A percentile compares a stretch with the other conserved stretches of the same genome.
phyloP scores from a whole-genome alignment of 257 asterid species.

The Fraxinus pennsylvanica region DNA sequence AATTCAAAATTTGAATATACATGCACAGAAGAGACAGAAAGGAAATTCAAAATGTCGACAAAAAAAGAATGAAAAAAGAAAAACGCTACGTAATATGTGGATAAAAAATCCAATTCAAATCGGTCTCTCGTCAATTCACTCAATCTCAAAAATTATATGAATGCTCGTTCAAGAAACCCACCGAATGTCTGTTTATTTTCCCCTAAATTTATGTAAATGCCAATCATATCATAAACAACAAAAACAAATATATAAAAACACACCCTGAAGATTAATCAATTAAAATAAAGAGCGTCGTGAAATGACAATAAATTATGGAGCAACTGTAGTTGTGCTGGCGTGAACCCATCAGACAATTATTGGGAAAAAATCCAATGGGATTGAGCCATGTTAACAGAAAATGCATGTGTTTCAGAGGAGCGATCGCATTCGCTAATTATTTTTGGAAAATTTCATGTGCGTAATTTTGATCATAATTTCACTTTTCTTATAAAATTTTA shows the following conservation, averaged over 20 bases:
- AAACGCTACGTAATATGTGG: constrained; percentile 27
- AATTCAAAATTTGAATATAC: constrained; percentile 2
- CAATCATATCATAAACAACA: not conserved
- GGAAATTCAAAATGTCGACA: constrained; percentile 5
- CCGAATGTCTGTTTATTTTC: constrained; percentile 33
- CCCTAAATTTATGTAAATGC: not conserved
- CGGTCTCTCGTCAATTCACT: constrained; percentile 31
- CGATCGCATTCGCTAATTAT: not conserved
- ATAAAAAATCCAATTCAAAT: constrained; percentile 26
- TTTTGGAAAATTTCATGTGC: not conserved
- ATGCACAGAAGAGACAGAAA: not conserved
- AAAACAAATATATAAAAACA: not conserved
- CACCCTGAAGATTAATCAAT: not conserved
- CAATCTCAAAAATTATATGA: constrained; percentile 31
- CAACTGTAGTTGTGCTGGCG: not conserved
- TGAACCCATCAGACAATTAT: not conserved
- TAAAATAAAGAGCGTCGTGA: not conserved
- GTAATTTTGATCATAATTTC: not conserved
- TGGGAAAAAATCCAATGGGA: not conserved
- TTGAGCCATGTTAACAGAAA: not conserved
- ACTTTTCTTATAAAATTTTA: not conserved
- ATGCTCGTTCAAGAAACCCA: constrained; percentile 28
- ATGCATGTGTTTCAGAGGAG: not conserved
- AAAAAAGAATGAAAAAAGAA: not conserved
- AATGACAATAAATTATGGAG: not conserved